Conservation (phyloP, 805 yeast species). For the Suhomyces xylopsoci region DNA sequence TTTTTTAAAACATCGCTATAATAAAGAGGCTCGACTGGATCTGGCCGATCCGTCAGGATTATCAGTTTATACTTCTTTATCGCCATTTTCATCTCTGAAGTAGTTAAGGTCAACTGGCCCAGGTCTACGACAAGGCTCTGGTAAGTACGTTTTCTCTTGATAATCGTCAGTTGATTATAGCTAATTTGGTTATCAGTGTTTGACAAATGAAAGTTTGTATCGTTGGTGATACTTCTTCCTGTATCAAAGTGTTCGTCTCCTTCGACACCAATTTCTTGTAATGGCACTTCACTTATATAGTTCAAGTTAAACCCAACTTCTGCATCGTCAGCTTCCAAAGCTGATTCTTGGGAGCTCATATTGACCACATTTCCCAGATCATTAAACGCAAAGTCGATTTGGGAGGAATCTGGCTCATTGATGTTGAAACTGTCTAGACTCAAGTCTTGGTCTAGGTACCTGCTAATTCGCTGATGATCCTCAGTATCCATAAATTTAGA, state of each 20-base stretch:
- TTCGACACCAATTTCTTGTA: constrained; percentile 18
- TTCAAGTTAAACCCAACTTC: constrained; percentile 7
- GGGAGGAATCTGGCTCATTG: constrained; percentile 8
- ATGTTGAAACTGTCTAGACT: not conserved
- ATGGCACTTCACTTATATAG: constrained; percentile 17
- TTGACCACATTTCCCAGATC: constrained; percentile 13
- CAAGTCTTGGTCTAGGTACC: constrained; percentile 13
- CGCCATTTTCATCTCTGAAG: not conserved
- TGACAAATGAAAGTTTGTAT: constrained; percentile 11
- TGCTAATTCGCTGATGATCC: constrained; percentile 9
- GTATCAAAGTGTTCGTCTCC: not conserved
- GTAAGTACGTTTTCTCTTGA: not conserved
- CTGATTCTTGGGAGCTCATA: not conserved
- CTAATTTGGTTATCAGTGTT: constrained; percentile 2
- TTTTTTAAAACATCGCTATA: not conserved
- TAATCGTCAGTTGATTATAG: not conserved
- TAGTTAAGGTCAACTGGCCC: not conserved
- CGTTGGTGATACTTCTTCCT: constrained; percentile 7
- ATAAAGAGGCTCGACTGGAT: not conserved
- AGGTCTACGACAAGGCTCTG: not conserved
- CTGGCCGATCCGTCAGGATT: not conserved
- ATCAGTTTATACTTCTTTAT: not conserved
- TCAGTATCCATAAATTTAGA: not conserved
- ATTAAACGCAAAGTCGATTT: constrained; percentile 22
- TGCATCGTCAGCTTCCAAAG: not conserved